Percentiles rank a stretch among this genome's conserved stretches.
Evolutionary conservation across 2,329 filamentous ascomycete species (phyloP).

Genomic region (Aspergillus alliaceus): DNA sequence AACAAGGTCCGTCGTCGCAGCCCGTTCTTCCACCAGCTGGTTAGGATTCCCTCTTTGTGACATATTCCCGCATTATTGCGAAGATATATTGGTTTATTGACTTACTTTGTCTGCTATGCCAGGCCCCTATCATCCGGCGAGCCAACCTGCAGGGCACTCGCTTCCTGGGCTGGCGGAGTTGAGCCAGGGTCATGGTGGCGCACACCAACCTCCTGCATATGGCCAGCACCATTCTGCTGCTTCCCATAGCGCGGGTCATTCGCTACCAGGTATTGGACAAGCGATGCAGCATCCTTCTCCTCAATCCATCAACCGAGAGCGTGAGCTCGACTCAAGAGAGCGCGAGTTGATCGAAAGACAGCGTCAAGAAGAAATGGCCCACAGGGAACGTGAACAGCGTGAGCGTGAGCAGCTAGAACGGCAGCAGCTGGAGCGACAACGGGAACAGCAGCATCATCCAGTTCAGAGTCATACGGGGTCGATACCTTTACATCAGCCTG

Average conservation of each 20-base stretch:
- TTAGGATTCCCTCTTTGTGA: conserved; percentile 24
- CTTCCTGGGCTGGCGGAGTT: conserved; percentile 48
- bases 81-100: conserved; percentile 15
- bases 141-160: conserved; percentile 45
- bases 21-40: conserved; percentile 41
- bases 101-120: conserved; percentile 8
- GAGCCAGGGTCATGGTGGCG: conserved; percentile 44
- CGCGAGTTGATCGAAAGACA: conserved; percentile 52
- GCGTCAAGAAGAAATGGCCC: conserved; percentile 57
- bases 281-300: conserved; percentile 45
- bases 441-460: conserved; percentile 63
- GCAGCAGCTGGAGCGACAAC: conserved; percentile 57
- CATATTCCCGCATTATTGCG: background rate
- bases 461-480: conserved; percentile 87
- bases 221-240: conserved; percentile 41
- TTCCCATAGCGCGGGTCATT: conserved; percentile 37
- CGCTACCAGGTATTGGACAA: conserved; percentile 42
- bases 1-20: conserved; percentile 40
- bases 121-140: conserved; percentile 44
- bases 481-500: conserved; percentile 90
- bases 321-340: conserved; percentile 54
- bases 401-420: conserved; percentile 56
- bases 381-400: conserved; percentile 56
- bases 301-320: conserved; percentile 43
- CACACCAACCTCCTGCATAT: conserved; percentile 43